Evolutionary conservation across 805 yeast species (phyloP).

Genomic region (Myxozyma mucilagina): DNA sequence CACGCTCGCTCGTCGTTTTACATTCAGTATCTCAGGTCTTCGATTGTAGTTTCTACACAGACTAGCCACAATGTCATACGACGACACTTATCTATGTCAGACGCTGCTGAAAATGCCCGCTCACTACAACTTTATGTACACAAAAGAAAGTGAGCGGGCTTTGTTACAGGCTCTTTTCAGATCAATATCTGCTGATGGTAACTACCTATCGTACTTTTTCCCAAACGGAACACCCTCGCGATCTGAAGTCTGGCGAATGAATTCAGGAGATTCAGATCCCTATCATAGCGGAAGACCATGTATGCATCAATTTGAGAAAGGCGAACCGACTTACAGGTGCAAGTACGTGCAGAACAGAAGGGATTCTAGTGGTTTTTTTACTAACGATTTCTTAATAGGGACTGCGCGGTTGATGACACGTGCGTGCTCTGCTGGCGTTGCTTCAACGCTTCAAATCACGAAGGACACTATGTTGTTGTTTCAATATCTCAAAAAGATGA

Average conservation of each 20-base stretch:
- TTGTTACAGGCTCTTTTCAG: constrained; percentile 44
- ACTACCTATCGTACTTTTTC: constrained; percentile 46
- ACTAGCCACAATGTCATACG: constrained; percentile 1
- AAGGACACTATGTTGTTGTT: constrained; percentile 68
- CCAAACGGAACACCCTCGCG: constrained; percentile 34
- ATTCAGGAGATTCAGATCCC: constrained; percentile 34
- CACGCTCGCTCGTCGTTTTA: neutral
- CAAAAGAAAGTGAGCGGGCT: constrained; percentile 30
- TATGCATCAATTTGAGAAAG: constrained; percentile 67
- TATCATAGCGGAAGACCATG: constrained; percentile 69
- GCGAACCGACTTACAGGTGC: constrained; percentile 82
- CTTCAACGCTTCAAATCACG: constrained; percentile 66
- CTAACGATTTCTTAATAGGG: constrained; percentile 4
- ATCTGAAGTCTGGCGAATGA: constrained; percentile 26
- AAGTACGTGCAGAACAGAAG: constrained; percentile 31
- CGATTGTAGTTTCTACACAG: neutral
- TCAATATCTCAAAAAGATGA: constrained; percentile 59
- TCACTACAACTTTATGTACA: constrained; percentile 35
- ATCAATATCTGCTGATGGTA: constrained; percentile 48
- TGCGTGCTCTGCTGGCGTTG: constrained; percentile 82
- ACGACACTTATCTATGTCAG: constrained; percentile 12
- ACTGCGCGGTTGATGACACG: constrained; percentile 74
- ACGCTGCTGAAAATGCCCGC: constrained; percentile 39
- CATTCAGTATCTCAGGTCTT: neutral
- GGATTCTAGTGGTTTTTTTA: too few species aligned